Evolutionary conservation across 2,329 filamentous ascomycete genomes (phyloP).

Genomic region (Pyricularia sp.): DNA sequence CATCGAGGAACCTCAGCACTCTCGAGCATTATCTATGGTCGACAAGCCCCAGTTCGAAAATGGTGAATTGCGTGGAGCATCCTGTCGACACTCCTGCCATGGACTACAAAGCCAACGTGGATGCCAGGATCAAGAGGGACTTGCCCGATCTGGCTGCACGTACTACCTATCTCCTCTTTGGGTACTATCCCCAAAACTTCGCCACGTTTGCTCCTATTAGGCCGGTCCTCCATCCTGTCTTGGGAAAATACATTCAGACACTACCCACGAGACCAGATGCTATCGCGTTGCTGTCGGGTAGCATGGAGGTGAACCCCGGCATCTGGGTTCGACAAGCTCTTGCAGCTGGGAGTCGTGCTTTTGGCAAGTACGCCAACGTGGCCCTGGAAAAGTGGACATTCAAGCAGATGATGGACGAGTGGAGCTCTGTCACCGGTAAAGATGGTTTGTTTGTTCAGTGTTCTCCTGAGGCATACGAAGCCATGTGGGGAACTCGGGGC

Average conservation of each 20-base stretch:
- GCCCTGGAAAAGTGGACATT: constrained; percentile 14
- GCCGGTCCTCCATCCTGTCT: constrained; percentile 1
- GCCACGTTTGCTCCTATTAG: constrained; percentile 5
- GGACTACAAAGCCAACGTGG: constrained; percentile 24
- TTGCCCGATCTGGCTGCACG: constrained; percentile 16
- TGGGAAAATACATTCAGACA: constrained; percentile 10
- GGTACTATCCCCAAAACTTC: constrained; percentile 18
- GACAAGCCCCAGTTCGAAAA: constrained; percentile 21
- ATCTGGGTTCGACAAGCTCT: constrained; percentile 14
- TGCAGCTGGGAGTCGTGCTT: constrained; percentile 6
- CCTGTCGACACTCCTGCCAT: constrained; percentile 20
- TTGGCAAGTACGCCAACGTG: constrained; percentile 12
- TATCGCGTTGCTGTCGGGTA: constrained; percentile 13
- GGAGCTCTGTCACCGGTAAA: constrained; percentile 13
- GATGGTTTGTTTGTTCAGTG: constrained; percentile 10
- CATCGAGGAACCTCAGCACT: constrained; percentile 15
- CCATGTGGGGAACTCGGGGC: constrained; percentile 11
- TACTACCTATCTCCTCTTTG: constrained; percentile 22
- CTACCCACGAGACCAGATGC: constrained; percentile 10
- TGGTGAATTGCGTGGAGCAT: constrained; percentile 15
- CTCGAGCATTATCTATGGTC: constrained; percentile 30
- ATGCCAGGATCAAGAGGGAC: constrained; percentile 23
- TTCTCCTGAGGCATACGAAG: constrained; percentile 8
- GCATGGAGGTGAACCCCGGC: constrained; percentile 13
- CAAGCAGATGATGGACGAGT: constrained; percentile 12